These are phyloP conservation scores for Citrus cavaleriei DNA, from an alignment of 345 rosid genomes.

Conservation along the genomic window DNA sequence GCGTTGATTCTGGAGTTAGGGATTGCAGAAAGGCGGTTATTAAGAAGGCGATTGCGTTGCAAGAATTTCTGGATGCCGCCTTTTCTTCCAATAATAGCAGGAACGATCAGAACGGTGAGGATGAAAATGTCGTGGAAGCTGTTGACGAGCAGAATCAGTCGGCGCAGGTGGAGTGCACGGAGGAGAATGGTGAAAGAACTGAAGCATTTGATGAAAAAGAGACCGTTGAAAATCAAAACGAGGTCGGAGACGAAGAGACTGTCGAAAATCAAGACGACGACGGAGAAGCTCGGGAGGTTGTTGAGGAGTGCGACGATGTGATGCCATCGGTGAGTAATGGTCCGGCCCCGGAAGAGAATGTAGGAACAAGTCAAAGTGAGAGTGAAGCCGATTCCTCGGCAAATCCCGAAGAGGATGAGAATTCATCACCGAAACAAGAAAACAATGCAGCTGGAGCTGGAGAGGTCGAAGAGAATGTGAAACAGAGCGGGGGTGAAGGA, in stretches of 20 bases:
- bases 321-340: not conserved
- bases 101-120: not conserved
- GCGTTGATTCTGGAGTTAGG: slow-evolving; percentile 54
- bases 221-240: not conserved
- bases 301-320: not conserved
- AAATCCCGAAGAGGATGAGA: slow-evolving; percentile 13
- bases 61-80: slow-evolving; percentile 50
- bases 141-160: slow-evolving; percentile 1
- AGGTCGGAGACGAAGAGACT: not conserved
- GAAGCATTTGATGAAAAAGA: not conserved
- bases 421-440: not conserved
- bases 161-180: not conserved
- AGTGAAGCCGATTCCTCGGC: slow-evolving; percentile 21
- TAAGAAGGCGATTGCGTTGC: slow-evolving; percentile 51
- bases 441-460: not conserved
- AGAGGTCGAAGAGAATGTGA: not conserved
- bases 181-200: not conserved
- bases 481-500: no score
- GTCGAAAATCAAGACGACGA: not conserved
- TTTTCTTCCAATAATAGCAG: slow-evolving; percentile 1
- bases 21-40: slow-evolving; percentile 50
- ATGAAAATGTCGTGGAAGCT: not conserved
- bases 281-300: not conserved
- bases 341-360: not conserved
- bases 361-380: slow-evolving; percentile 2